Conservation (phyloP, 345 rosid species). For the Arabidopsis arenosa region DNA sequence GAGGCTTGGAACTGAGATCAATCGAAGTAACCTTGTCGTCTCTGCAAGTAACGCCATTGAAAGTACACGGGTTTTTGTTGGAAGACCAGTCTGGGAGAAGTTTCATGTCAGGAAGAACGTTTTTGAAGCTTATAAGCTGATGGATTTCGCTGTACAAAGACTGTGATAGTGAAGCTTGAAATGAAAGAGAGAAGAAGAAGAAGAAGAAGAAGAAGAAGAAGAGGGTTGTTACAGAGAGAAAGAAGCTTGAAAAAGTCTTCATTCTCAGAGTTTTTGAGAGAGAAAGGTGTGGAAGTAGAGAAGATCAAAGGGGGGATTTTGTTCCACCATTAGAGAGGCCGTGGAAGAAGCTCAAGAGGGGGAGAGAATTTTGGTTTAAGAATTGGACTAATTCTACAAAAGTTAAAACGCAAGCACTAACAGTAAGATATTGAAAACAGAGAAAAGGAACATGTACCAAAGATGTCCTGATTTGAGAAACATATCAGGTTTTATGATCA, state of each 20-base stretch:
- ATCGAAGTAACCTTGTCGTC: slow-evolving; percentile 62
- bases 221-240: slow-evolving; percentile 36
- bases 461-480: too few relatives aligned
- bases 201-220: too few relatives aligned
- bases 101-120: slow-evolving; percentile 51
- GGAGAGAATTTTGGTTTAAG: slow-evolving; percentile 3
- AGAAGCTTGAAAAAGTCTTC: slow-evolving; percentile 41
- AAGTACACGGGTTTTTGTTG: slow-evolving; percentile 67
- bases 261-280: slow-evolving; percentile 8
- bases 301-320: slow-evolving; percentile 31
- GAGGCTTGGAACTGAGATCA: slow-evolving; percentile 51
- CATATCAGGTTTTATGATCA: too few relatives aligned
- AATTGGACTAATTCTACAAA: too few relatives aligned
- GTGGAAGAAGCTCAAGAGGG: slow-evolving; percentile 35
- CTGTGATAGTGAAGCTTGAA: slow-evolving; percentile 42
- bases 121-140: slow-evolving; percentile 69
- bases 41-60: slow-evolving; percentile 69
- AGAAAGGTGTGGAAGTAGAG: neutral
- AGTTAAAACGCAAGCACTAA: too few relatives aligned
- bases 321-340: slow-evolving; percentile 58
- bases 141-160: slow-evolving; percentile 53
- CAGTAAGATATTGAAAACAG: too few relatives aligned
- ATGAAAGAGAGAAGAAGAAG: slow-evolving; percentile 39
- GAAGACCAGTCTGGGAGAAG: slow-evolving; percentile 65
- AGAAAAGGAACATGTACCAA: too few relatives aligned